A percentile compares a stretch with the other conserved stretches of the same genome.
These are phyloP conservation scores for Ogataea trehaloabstinens DNA, from an alignment of 805 yeast species.

Conservation along the genomic window DNA sequence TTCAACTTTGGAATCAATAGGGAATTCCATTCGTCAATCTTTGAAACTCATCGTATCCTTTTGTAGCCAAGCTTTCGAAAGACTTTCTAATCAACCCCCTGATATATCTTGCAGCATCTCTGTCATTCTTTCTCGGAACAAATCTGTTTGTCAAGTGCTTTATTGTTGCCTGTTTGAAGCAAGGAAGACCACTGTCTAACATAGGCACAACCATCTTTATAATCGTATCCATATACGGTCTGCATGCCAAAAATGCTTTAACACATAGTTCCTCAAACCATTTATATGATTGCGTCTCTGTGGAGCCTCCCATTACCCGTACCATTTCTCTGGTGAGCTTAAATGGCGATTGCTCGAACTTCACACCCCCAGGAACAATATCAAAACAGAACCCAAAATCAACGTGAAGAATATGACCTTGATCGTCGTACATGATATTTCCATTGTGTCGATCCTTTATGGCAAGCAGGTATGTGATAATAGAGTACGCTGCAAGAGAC, in stretches of 20 bases:
- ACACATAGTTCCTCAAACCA: conserved; percentile 97
- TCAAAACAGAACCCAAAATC: conserved; percentile 99
- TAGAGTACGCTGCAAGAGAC: conserved; percentile 91
- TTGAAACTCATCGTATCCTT: conserved; percentile 97
- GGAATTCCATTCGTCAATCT: conserved; percentile 96
- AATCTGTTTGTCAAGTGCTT: conserved; percentile 74
- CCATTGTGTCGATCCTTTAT: conserved; percentile 98
- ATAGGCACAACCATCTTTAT: conserved; percentile 85
- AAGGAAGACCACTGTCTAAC: conserved; percentile 94
- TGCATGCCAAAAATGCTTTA: conserved; percentile 82
- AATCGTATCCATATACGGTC: conserved; percentile 85
- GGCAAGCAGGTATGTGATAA: conserved; percentile 85
- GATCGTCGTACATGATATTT: conserved; percentile 91
- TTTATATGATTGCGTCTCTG: conserved; percentile 77
- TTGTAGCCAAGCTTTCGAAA: conserved; percentile 84
- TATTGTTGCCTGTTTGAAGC: conserved; percentile 88
- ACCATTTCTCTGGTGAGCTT: conserved; percentile 96
- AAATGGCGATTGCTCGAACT: conserved; percentile 97
- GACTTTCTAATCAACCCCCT: conserved; percentile 73
- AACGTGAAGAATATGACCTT: conserved; percentile 92
- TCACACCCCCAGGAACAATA: conserved; percentile 98
- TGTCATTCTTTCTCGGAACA: conserved; percentile 75
- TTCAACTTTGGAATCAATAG: conserved; percentile 41
- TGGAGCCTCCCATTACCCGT: conserved; percentile 89
- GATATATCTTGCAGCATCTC: conserved; percentile 80